Evolutionary conservation across 1,139 yeast genomes (phyloP), one percentile per base, ranked within the genome.

Genomic region (Magnusiomyces starmeri): DNA sequence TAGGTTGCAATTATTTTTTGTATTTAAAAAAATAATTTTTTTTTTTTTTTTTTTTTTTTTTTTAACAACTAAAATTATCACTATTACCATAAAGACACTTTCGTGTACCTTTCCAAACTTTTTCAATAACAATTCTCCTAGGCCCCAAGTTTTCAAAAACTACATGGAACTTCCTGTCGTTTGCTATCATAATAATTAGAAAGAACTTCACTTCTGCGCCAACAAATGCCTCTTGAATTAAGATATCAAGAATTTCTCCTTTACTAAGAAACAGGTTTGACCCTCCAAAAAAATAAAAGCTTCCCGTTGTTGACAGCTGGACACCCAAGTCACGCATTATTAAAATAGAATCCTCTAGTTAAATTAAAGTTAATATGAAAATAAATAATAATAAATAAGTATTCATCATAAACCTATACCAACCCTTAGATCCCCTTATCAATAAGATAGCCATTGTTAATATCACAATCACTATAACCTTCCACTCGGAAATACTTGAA

Each of bases 171-270:
- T 55, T 56, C 18, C 61, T 66, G 49, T 65, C 60, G 20, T 70
- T 65, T 46, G 71, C 70, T 22, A 78, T 73, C 48, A 79, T 65
- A 1, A 80, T 68, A 55, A 79, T 76, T 67, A 79, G 65, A 57
- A 78, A 77, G 59, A 73, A 77, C 7, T 75, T 72, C 22, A 79
- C 82, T 59, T 77, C 79, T 58, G 76, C 76, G 4, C 81, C 79
- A 54, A 72, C 74, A 60, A 79, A 79, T 1, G 79, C 82, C 59
- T 79, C 85, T 58, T 79, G 82, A 37, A 79, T 74, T n/a, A 79
- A 77, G 42, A 80, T 66, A 60, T 79, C 84, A 12, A 77, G 73
- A 52, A 79, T 72, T 50, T 75, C 73, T 20, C 68, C 68, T 29
- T 70, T 64, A 0, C 82, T 81, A 22, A 79, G 71, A 60, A 79